Conservation (phyloP, 1,284 basidiomycete genomes). For the Marasmius fiardii region DNA sequence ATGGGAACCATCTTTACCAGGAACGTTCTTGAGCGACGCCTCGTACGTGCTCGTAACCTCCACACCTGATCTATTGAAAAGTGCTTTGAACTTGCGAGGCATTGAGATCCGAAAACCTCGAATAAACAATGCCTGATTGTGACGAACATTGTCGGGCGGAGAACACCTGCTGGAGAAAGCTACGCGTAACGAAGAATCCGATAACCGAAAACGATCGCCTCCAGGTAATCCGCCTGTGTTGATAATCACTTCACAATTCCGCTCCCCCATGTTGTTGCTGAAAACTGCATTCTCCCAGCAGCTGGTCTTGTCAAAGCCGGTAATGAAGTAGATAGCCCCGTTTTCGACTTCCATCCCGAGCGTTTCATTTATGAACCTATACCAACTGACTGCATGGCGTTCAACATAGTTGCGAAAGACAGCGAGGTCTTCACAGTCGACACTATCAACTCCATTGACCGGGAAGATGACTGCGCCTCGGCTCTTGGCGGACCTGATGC, state of each 20-base stretch:
- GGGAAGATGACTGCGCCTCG: constrained; percentile 8
- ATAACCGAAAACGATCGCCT: not conserved
- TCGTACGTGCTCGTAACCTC: not conserved
- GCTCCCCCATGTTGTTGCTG: not conserved
- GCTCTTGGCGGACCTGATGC: not conserved
- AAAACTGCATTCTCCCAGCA: constrained; percentile 7
- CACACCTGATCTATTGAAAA: no score
- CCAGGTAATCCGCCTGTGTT: not conserved
- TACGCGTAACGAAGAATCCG: not conserved
- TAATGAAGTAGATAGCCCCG: constrained; percentile 11
- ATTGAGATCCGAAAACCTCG: not conserved
- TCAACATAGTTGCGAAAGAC: constrained; percentile 3
- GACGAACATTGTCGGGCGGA: not conserved
- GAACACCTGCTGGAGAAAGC: not conserved
- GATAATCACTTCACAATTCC: not conserved
- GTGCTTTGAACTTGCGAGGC: not conserved
- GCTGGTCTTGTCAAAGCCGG: constrained; percentile 10
- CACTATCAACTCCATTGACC: constrained; percentile 7
- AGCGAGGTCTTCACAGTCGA: not conserved
- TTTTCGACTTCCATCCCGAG: constrained; percentile 4
- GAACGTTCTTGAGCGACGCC: not conserved
- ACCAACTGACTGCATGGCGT: constrained; percentile 6
- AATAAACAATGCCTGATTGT: not conserved
- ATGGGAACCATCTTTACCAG: not conserved
- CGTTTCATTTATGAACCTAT: constrained; percentile 4